Conservation (phyloP, 805 yeast species). For the Candida argentea region DNA sequence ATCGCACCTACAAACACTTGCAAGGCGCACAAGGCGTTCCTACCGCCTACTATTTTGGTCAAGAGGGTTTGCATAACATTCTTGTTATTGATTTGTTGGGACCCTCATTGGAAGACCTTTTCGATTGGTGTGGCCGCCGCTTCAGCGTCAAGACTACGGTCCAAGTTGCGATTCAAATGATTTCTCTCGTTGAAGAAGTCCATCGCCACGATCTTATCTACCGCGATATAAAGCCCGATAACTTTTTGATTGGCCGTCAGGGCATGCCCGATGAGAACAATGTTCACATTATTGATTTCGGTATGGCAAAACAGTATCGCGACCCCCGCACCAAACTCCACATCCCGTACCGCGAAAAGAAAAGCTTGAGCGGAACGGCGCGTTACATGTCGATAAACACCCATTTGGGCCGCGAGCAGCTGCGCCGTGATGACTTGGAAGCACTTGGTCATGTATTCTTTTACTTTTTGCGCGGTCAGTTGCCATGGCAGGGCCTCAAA, state of each 20-base stretch:
- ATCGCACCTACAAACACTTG: conserved; percentile 64
- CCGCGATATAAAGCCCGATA: conserved; percentile 79
- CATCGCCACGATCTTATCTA: conserved; percentile 72
- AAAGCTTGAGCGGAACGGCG: conserved; percentile 76
- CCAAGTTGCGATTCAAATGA: conserved; percentile 71
- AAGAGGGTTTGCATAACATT: conserved; percentile 74
- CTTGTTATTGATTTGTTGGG: conserved; percentile 69
- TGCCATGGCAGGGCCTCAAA: conserved; percentile 88
- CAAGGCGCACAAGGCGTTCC: conserved; percentile 68
- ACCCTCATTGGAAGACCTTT: conserved; percentile 73
- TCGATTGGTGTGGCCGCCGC: conserved; percentile 80
- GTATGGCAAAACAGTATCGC: conserved; percentile 80
- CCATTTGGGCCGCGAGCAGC: conserved; percentile 79
- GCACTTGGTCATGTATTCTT: conserved; percentile 75
- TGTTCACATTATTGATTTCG: conserved; percentile 71
- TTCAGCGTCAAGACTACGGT: conserved; percentile 66
- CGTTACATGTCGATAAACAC: conserved; percentile 83
- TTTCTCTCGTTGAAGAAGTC: conserved; percentile 57
- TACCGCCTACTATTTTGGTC: conserved; percentile 77
- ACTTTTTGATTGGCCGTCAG: conserved; percentile 61
- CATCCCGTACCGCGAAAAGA: conserved; percentile 73
- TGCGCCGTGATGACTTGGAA: conserved; percentile 75
- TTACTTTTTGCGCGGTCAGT: conserved; percentile 66
- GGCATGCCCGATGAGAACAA: conserved; percentile 51
- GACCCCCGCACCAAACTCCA: conserved; percentile 74